These are phyloP conservation scores for Thelonectria discophora DNA, from an alignment of 2,329 filamentous ascomycete species.

Conservation along the genomic window DNA sequence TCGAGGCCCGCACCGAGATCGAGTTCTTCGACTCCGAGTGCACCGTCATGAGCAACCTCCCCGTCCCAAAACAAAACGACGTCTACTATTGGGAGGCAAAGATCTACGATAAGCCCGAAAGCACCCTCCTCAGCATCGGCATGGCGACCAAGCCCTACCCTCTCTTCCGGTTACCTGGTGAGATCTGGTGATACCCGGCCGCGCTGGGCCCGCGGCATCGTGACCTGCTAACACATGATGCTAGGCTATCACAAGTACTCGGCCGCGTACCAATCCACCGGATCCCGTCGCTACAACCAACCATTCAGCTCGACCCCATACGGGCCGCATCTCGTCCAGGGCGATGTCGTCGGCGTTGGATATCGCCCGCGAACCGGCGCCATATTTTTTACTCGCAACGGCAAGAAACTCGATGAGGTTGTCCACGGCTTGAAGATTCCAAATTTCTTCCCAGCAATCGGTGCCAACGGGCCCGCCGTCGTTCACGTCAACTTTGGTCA, in stretches of 20 bases:
- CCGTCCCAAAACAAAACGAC: slow-evolving; percentile 98
- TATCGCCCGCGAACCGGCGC: slow-evolving; percentile 94
- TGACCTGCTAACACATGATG: slow-evolving; percentile 35
- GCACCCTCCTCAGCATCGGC: slow-evolving; percentile 86
- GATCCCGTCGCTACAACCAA: slow-evolving; percentile 89
- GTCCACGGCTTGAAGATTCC: slow-evolving; percentile 91
- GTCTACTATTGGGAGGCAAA: slow-evolving; percentile 99
- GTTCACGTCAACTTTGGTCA: slow-evolving; percentile 98
- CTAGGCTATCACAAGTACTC: slow-evolving; percentile 89
- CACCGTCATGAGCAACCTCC: slow-evolving; percentile 95
- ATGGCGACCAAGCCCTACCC: slow-evolving; percentile 98
- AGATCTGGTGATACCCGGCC: slow-evolving; percentile 41
- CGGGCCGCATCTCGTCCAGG: slow-evolving; percentile 85
- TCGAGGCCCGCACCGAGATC: slow-evolving; percentile 94
- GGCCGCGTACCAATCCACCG: slow-evolving; percentile 88
- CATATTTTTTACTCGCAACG: slow-evolving; percentile 98
- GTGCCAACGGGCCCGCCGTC: slow-evolving; percentile 89
- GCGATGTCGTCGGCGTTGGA: slow-evolving; percentile 94
- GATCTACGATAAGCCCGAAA: slow-evolving; percentile 96
- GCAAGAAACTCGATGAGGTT: slow-evolving; percentile 95
- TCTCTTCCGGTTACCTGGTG: slow-evolving; percentile 91
- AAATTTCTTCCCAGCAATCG: slow-evolving; percentile 98
- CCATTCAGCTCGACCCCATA: slow-evolving; percentile 84
- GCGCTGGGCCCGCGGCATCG: slow-evolving; percentile 1
- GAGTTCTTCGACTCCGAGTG: slow-evolving; percentile 99